Base-by-base conservation (phyloP, 257 asterid species). In the Rehmannia glutinosa region DNA sequence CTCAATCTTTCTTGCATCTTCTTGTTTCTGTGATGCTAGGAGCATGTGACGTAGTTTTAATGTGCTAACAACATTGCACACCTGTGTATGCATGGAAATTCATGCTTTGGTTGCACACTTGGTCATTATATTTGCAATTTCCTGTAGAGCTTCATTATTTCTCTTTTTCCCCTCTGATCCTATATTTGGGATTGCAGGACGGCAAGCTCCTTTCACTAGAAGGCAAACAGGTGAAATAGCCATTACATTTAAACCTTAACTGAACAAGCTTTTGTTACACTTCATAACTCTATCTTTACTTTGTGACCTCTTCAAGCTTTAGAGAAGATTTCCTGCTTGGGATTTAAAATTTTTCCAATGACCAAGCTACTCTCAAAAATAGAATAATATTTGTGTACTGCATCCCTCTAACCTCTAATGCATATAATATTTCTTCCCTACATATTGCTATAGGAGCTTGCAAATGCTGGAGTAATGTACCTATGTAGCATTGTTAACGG, bases 381-480 rank as follows among this genome's bases (percentile, higher is more conserved):
- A 30, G 63, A 32, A 45, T n/a, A 20, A 45, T 30, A 64, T 21
- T 56, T 9, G 7, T 39, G 23, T 16, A 33, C 54, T 52, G 61
- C 46, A 58, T 64, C 13, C 15, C 8, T 32, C 0, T 32, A 32
- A 32, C 8, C 36, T 19, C 11, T 6, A 8, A 25, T 41, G 42
- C 10, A 36, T 43, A 57, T 66, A 51, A 56, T 45, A 60, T 19
- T 15, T 13, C 20, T n/a, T 61, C 24, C 46, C 10, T 69, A 9
- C 52, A 61, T 73, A 25, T 71, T 50, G 23, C 25, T 58, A 51
- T 71, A 88, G 93, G 86, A 82, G 6, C 78, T 86, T 73, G 78
- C 85, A 73, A 85, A 88, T 67, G 81, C 83, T 46, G 96, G 93
- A 8, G 88, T 88, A 9, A 65, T 76, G 84, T 81, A 83, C 71